A percentile compares a stretch with the other conserved stretches of the same genome.
Conservation (phyloP, 169 alveolate genomes). For the Babesia ovata region DNA sequence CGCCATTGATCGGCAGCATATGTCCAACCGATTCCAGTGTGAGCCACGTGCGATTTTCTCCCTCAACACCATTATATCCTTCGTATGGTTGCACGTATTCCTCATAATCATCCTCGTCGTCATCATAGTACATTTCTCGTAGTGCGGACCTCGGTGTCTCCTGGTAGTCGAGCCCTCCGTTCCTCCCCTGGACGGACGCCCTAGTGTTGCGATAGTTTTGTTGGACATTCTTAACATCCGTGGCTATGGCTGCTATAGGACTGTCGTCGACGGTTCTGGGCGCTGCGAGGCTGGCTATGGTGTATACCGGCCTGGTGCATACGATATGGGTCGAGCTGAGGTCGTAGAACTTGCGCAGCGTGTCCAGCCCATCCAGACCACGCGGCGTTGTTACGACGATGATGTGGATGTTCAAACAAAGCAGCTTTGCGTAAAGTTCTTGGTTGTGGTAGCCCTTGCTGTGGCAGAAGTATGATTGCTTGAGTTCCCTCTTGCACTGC, state of each 20-base stretch:
- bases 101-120: no score
- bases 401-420: conserved; percentile 37
- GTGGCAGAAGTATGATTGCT: background rate
- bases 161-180: background rate
- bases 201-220: no score
- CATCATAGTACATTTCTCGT: no score
- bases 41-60: no score
- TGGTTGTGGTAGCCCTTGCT: background rate
- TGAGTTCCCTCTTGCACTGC: conserved; percentile 3
- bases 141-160: no score
- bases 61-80: no score
- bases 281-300: conserved; percentile 12
- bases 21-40: no score
- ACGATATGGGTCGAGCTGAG: conserved; percentile 47
- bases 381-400: conserved; percentile 50
- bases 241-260: background rate
- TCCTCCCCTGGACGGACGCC: background rate
- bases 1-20: no score
- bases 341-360: conserved; percentile 27
- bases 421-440: conserved; percentile 28
- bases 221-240: background rate
- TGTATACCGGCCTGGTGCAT: conserved; percentile 62
- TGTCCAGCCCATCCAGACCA: conserved; percentile 58
- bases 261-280: background rate
- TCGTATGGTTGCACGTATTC: no score